A percentile compares a stretch with the other conserved stretches of the same genome.
These are phyloP conservation scores for Volvox carteri DNA, from an alignment of 163 green algal species.

Conservation along the genomic window DNA sequence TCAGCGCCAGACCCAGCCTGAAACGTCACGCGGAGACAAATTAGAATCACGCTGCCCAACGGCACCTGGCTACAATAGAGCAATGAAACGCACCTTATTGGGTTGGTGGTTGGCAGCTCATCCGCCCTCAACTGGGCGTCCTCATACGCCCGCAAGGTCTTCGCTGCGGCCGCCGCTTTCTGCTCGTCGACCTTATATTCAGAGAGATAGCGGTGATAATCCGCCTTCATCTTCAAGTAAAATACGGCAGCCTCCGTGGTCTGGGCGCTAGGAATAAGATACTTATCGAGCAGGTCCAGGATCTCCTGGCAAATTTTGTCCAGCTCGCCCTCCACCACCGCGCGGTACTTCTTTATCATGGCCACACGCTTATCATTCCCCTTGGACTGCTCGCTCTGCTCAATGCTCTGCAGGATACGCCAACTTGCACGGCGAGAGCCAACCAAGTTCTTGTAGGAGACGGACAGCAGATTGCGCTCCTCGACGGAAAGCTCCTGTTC, in stretches of 20 bases:
- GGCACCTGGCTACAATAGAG: too few species aligned
- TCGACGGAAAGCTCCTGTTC: conserved; percentile 97
- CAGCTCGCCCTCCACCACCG: conserved; percentile 96
- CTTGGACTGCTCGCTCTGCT: conserved; percentile 99
- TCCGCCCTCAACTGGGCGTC: conserved; percentile 92
- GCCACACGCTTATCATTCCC: conserved; percentile 95
- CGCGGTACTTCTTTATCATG: conserved; percentile 94
- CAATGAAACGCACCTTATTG: conserved; percentile 77
- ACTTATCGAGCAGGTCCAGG: conserved; percentile 94
- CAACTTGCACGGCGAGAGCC: conserved; percentile 95
- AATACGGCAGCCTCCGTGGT: conserved; percentile 97
- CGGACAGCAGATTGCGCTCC: conserved; percentile 98
- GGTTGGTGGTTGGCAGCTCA: conserved; percentile 96
- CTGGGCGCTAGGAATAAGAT: conserved; percentile 94
- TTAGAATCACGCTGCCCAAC: not conserved
- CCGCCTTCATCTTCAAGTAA: conserved; percentile 98
- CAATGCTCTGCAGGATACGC: conserved; percentile 98
- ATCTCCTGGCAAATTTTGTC: conserved; percentile 97
- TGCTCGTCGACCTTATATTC: conserved; percentile 95
- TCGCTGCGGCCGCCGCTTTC: conserved; percentile 94
- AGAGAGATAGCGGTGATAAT: conserved; percentile 99
- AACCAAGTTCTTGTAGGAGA: conserved; percentile 99
- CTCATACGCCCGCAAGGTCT: conserved; percentile 97
- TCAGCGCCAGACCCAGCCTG: conserved; percentile 85
- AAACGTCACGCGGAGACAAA: not conserved